Evolutionary conservation across 371 early-diverging fungal species (phyloP).

Genomic region (Zychaea mexicana): DNA sequence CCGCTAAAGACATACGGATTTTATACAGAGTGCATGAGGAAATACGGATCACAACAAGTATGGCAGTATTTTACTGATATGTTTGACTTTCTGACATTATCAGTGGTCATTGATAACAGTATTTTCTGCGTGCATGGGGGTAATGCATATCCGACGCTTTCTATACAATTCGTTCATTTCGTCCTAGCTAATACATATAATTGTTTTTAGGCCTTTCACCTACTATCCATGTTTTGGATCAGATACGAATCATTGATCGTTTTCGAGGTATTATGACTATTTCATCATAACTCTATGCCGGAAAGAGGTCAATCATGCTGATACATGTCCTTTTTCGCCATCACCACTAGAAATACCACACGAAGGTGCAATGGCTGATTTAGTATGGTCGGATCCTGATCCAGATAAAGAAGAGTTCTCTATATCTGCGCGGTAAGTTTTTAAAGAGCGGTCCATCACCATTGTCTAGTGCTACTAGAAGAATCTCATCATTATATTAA

Average conservation of each 20-base stretch:
- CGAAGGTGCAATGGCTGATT: conserved; percentile 98
- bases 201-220: conserved; percentile 80
- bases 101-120: conserved; percentile 89
- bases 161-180: background rate
- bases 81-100: conserved; percentile 93
- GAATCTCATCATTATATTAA: background rate
- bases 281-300: no score
- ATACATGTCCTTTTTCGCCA: background rate
- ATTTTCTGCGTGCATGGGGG: conserved; percentile 98
- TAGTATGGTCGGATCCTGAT: conserved; percentile 99
- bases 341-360: conserved; percentile 87
- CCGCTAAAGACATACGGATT: conserved; percentile 89
- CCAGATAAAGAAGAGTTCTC: conserved; percentile 81
- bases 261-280: conserved; percentile 91
- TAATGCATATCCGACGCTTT: conserved; percentile 29
- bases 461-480: no score
- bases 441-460: no score
- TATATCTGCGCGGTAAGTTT: conserved; percentile 79
- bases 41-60: conserved; percentile 84
- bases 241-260: conserved; percentile 89
- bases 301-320: no score
- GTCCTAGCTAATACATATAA: background rate
- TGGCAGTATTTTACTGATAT: conserved; percentile 96
- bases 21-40: conserved; percentile 94
- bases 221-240: conserved; percentile 89